Evolutionary conservation across 2,329 filamentous ascomycete species (phyloP).

Genomic region (Curvularia spicifera): DNA sequence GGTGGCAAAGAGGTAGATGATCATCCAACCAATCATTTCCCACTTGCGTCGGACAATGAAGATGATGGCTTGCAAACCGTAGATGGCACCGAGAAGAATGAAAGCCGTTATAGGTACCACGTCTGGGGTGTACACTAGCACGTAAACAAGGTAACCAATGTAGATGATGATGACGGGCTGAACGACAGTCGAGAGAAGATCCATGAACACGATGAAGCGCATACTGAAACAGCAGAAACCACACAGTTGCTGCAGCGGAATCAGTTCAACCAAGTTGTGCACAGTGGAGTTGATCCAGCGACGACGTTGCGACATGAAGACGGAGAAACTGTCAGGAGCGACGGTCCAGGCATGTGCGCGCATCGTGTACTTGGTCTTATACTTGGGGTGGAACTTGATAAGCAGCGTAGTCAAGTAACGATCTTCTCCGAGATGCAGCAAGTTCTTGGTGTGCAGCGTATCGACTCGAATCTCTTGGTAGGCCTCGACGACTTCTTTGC

Average conservation of each 20-base stretch:
- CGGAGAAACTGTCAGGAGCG: conserved; percentile 88
- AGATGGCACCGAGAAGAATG: conserved; percentile 90
- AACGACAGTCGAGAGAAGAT: conserved; percentile 88
- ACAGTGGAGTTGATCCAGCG: conserved; percentile 99
- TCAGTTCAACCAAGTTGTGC: conserved; percentile 95
- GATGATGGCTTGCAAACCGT: conserved; percentile 94
- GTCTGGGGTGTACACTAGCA: conserved; percentile 65
- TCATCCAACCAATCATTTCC: conserved; percentile 99
- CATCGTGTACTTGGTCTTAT: conserved; percentile 98
- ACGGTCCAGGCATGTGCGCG: conserved; percentile 95
- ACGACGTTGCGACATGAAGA: conserved; percentile 97
- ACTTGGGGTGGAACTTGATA: conserved; percentile 88
- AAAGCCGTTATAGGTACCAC: conserved; percentile 85
- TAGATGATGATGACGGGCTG: conserved; percentile 92
- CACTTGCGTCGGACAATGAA: conserved; percentile 96
- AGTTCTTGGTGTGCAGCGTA: conserved; percentile 98
- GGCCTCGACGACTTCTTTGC: conserved; percentile 83
- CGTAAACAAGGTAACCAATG: conserved; percentile 85
- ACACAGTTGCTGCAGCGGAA: conserved; percentile 90
- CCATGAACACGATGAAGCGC: conserved; percentile 96
- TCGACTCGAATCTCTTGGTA: conserved; percentile 96
- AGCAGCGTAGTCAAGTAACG: conserved; percentile 94
- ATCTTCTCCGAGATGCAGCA: conserved; percentile 96
- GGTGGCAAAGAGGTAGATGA: conserved; percentile 89
- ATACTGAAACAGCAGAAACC: conserved; percentile 99